Base-by-base conservation (phyloP, 768 basidiomycete species). In the Phylloporus scabripes region DNA sequence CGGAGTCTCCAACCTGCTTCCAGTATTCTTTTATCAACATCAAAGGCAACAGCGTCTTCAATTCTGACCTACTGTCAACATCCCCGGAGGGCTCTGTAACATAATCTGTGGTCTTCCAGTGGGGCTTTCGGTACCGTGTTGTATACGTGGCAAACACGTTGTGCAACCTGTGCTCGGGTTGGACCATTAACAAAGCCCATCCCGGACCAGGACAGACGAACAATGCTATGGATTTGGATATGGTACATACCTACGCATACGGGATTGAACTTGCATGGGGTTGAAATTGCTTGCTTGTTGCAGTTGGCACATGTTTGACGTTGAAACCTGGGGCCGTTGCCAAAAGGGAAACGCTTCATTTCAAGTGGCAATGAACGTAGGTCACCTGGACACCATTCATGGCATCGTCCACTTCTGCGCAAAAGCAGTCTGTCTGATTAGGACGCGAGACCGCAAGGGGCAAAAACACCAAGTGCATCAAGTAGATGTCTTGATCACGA, bases 21-120 rank as follows among this genome's bases (percentile, higher is more conserved):
- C 45, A 78, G 75, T 80, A 78, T 55, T 80, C 78, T 9, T 80
- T 80, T 68, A 59, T 80, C 50, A 80, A 80, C 52, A 59, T 72
- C 60, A 75, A 72, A 44, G 79, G 79, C 46, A 55, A 65, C 50
- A 79, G 77, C 53, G 54, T 71, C 50, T 80, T 80, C 60, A 72
- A 77, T 28, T 44, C 52, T 5, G 66, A 68, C 43, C 56, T 62
- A 0, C 39, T 39, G 15, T 31, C 37, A 4, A 2, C 23, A 15
- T 23, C 26, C 29, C 42, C 48, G 1, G 49, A 59, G 7, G 36
- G 37, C 7, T 40, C 53, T 14, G 51, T 60, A 41, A 53, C 45
- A 48, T 68, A 49, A 38, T 34, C 26, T 40, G 21, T 37, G 45
- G 23, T 49, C 34, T 44, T 8, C 29, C 9, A 18, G 21, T 36